Evolutionary conservation across 2,329 filamentous ascomycete species (phyloP).

Genomic region (Macroventuria anomochaeta): DNA sequence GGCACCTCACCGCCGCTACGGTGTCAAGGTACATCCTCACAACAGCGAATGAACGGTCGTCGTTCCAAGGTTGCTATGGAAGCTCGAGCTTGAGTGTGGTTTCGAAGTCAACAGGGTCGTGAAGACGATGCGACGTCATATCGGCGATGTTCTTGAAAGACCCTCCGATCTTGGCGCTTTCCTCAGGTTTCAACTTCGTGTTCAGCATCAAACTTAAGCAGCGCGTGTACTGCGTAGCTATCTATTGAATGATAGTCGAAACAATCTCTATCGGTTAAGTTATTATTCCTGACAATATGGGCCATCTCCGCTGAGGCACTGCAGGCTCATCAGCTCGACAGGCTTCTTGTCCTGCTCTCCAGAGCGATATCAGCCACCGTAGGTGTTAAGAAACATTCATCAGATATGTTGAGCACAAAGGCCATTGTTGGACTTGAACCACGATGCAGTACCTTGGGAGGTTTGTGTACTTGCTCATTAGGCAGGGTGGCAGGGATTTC

Average conservation of each 20-base stretch:
- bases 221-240: no score
- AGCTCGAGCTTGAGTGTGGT: neutral
- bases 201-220: neutral
- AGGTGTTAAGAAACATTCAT: no score
- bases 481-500: neutral
- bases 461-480: neutral
- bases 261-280: no score
- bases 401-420: no score
- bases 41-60: constrained; percentile 4
- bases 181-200: neutral
- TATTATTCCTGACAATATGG: no score
- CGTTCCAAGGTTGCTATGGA: neutral
- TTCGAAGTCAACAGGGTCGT: neutral
- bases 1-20: constrained; percentile 31
- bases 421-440: neutral
- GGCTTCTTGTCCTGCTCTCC: no score
- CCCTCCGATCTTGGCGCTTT: constrained; percentile 4
- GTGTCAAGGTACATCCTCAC: constrained; percentile 13
- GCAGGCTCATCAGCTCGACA: no score
- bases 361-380: no score
- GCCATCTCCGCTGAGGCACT: no score
- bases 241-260: no score
- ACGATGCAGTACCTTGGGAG: neutral
- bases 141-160: neutral
- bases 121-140: constrained; percentile 11